Evolutionary conservation across 2,329 filamentous ascomycete species (phyloP), one percentile per base, ranked within the genome.

Genomic region (Fusarium compactum): DNA sequence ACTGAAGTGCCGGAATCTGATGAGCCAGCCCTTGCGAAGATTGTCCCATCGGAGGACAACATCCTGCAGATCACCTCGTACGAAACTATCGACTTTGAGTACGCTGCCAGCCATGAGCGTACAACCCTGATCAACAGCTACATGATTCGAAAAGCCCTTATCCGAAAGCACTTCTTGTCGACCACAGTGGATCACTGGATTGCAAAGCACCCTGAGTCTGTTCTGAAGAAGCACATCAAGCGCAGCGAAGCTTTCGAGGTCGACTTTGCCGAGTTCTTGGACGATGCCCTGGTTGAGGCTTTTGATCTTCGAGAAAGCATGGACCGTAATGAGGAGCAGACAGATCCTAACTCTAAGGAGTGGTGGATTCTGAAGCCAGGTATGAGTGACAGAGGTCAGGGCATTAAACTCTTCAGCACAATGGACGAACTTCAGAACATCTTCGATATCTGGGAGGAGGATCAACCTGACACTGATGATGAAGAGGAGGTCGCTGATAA

Each of bases 361-460:
- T 99, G 95, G 95, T 99, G 96, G 96, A 98, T 99, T 71, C 80
- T 99, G 64, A 99, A 99, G 81, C 95, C 96, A 1, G 92, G 95
- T 11, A 98, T 99, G 96, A 97, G 94, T 79, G 96, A 99, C 78
- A 88, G 95, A 25, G 96, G 95, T 0, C 95, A 98, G 78, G 96
- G 96, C 2, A 98, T 99, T 62, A 84, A 93, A 41, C 83, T 99
- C 1, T 99, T 99, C 80, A 92, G 89, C 74, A 93, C 90, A 4
- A 92, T 96, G 83, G 90, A 91, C 59, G 91, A 97, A 77, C 83
- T 99, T n/a, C 91, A 92, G 65, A 86, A 78, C 16, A 96, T 99
- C 57, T 99, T 98, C 76, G 94, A 98, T 72, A 91, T 89, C 60
- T 99, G 96, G 94, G 95, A 98, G 78, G 89, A 85, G 18, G 88